A percentile compares a stretch with the other conserved stretches of the same genome.
Conservation (phyloP, 805 yeast genomes). For the Ogataea chonburiensis region DNA sequence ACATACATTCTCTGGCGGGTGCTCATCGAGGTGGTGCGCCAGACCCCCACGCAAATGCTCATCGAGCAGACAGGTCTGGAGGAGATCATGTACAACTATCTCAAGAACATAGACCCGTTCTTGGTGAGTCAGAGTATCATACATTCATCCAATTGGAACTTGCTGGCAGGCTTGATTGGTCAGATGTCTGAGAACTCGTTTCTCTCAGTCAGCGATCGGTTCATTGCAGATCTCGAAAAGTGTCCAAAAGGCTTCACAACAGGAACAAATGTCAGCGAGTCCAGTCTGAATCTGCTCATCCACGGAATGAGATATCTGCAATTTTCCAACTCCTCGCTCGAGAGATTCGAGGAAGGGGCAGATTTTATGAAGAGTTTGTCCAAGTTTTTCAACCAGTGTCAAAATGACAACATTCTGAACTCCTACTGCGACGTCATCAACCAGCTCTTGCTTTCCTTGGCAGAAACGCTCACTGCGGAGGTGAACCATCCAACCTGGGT, state of each 20-base stretch:
- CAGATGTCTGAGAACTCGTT: constrained; percentile 85
- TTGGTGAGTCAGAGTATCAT: constrained; percentile 65
- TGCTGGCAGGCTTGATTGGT: constrained; percentile 85
- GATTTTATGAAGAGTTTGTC: constrained; percentile 84
- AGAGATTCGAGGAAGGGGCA: constrained; percentile 88
- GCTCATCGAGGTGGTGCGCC: constrained; percentile 86
- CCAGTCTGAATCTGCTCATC: constrained; percentile 69
- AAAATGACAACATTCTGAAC: constrained; percentile 59
- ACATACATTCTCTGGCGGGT: constrained; percentile 90
- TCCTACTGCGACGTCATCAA: constrained; percentile 87
- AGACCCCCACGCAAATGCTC: constrained; percentile 68
- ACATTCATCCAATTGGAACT: constrained; percentile 89
- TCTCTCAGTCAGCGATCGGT: constrained; percentile 85
- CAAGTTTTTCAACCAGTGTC: constrained; percentile 71
- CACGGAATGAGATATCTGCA: constrained; percentile 89
- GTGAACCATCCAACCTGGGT: constrained; percentile 96
- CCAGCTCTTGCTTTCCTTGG: constrained; percentile 73
- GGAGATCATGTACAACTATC: constrained; percentile 88
- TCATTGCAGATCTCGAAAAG: constrained; percentile 88
- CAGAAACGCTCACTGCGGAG: constrained; percentile 87
- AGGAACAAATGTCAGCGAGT: constrained; percentile 31
- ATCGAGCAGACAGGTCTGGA: constrained; percentile 84
- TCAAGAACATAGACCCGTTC: constrained; percentile 82
- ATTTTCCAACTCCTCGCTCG: constrained; percentile 81
- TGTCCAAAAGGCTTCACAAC: constrained; percentile 54